Conservation (phyloP, 371 early-diverging fungal species). For the Mucor indicus region DNA sequence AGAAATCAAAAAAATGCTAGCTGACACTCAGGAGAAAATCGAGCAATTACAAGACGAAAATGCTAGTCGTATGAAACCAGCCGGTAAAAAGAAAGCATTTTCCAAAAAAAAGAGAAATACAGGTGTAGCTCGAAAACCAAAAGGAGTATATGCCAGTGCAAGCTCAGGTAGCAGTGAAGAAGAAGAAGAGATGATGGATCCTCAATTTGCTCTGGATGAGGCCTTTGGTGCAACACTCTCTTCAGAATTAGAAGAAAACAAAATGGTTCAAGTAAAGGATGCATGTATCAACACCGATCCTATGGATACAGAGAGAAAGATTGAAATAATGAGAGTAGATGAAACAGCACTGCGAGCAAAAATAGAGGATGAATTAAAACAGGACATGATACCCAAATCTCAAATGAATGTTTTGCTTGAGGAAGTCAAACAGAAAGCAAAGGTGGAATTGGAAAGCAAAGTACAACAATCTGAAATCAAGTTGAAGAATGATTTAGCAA, state of each 20-base stretch:
- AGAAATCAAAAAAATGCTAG: constrained; percentile 58
- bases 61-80: constrained; percentile 9
- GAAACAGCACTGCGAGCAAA: no score
- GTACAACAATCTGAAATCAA: no score
- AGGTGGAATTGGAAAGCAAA: no score
- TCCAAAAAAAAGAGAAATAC: constrained; percentile 6
- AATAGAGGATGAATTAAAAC: background rate
- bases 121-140: constrained; percentile 19
- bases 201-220: constrained; percentile 12
- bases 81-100: constrained; percentile 8
- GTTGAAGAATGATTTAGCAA: no score
- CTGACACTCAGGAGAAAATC: constrained; percentile 64
- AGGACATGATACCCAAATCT: no score
- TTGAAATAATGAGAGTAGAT: no score
- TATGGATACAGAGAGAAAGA: no score
- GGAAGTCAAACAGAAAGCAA: no score
- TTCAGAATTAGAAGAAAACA: constrained; percentile 19
- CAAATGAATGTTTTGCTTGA: no score
- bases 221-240: no score
- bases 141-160: constrained; percentile 3
- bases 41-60: constrained; percentile 53
- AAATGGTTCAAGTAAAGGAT: constrained; percentile 10
- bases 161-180: background rate
- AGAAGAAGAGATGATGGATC: constrained; percentile 1
- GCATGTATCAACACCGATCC: constrained; percentile 19